Evolutionary conservation across 1,284 basidiomycete species (phyloP).

Genomic region (Leccinum ponderosum): DNA sequence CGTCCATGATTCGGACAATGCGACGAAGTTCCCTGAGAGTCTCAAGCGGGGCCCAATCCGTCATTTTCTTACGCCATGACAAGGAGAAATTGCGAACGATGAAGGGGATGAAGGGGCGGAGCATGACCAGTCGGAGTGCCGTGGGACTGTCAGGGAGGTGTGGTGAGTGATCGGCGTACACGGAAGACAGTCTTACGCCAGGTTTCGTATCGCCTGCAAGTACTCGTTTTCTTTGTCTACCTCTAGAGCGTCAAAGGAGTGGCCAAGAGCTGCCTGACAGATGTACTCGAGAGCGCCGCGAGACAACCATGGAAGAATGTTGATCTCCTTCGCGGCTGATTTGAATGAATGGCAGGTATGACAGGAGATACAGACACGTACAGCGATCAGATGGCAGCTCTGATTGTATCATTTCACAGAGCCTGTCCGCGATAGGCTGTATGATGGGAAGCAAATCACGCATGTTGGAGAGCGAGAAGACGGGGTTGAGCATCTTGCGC

Average conservation of each 20-base stretch:
- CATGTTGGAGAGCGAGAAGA: conserved; percentile 49
- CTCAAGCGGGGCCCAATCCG: conserved; percentile 44
- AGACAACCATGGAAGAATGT: conserved; percentile 52
- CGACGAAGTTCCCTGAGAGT: conserved; percentile 45
- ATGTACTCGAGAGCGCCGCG: conserved; percentile 52
- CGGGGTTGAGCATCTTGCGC: conserved; percentile 49
- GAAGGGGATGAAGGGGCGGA: conserved; percentile 51
- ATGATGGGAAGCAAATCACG: conserved; percentile 46
- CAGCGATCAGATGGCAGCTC: conserved; percentile 26
- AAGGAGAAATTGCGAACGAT: conserved; percentile 43
- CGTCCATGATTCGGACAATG: conserved; percentile 50
- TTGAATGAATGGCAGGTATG: neutral
- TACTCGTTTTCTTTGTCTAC: conserved; percentile 46
- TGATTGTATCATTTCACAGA: conserved; percentile 14
- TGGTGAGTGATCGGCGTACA: neutral
- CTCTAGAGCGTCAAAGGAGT: conserved; percentile 53
- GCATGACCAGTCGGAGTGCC: conserved; percentile 43
- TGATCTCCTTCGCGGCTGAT: conserved; percentile 33
- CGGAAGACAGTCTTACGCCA: conserved; percentile 40
- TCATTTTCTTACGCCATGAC: conserved; percentile 44
- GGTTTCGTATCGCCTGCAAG: conserved; percentile 45
- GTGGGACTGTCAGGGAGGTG: conserved; percentile 39
- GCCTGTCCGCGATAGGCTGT: conserved; percentile 45
- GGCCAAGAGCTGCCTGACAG: conserved; percentile 49
- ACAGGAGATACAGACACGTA: conserved; percentile 6